These are phyloP conservation scores for Sphaerulina vaccinii DNA, from an alignment of 2,329 filamentous ascomycete genomes.

Conservation along the genomic window DNA sequence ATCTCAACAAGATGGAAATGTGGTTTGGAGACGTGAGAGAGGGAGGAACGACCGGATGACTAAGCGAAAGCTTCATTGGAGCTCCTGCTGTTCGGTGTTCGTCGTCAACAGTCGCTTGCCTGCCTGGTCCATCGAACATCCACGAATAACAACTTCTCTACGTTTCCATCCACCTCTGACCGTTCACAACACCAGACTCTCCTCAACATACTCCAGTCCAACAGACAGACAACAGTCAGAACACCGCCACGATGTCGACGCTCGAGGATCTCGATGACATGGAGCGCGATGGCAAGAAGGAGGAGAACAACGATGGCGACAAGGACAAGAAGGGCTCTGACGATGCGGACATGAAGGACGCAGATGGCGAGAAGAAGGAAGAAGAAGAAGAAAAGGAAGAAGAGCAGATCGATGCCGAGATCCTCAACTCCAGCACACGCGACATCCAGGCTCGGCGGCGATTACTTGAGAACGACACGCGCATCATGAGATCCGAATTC, in stretches of 20 bases:
- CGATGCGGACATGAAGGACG: slow-evolving; percentile 78
- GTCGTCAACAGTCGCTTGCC: too few relatives aligned
- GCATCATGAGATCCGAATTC: slow-evolving; percentile 98
- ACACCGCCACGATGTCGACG: slow-evolving; percentile 67
- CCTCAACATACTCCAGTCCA: too few relatives aligned
- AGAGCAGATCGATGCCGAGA: slow-evolving; percentile 86
- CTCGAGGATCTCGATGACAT: slow-evolving; percentile 90
- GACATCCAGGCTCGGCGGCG: slow-evolving; percentile 90
- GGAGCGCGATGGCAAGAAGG: slow-evolving; percentile 74
- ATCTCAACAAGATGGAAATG: too few relatives aligned
- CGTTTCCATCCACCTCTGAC: too few relatives aligned
- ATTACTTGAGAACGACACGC: slow-evolving; percentile 92
- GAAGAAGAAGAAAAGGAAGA: slow-evolving; percentile 67
- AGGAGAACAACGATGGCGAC: slow-evolving; percentile 55
- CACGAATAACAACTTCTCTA: too few relatives aligned
- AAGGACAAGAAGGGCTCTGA: slow-evolving; percentile 58
- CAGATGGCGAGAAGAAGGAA: slow-evolving; percentile 48
- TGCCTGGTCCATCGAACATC: too few relatives aligned
- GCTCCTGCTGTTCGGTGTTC: too few relatives aligned
- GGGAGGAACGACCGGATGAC: too few relatives aligned
- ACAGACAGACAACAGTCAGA: too few relatives aligned
- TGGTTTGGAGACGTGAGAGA: too few relatives aligned
- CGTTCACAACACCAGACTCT: too few relatives aligned
- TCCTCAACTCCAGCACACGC: slow-evolving; percentile 86
- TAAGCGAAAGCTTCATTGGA: too few relatives aligned